These are phyloP conservation scores for Agrocybe chaxingu DNA, from an alignment of 768 basidiomycete genomes.

Conservation along the genomic window DNA sequence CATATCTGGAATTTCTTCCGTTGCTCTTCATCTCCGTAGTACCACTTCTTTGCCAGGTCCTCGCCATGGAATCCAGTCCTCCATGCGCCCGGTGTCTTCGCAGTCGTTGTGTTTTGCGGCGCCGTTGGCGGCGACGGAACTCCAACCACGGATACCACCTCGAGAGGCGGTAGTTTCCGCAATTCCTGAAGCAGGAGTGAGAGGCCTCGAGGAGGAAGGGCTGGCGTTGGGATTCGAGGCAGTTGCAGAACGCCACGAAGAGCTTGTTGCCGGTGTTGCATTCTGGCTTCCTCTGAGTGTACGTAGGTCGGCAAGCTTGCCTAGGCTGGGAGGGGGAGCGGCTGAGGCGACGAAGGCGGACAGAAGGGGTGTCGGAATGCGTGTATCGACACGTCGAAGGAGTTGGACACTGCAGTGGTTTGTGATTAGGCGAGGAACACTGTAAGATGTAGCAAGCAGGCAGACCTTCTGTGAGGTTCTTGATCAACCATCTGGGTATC, in stretches of 20 bases:
- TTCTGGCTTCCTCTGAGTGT: slow-evolving; percentile 14
- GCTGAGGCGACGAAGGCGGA: slow-evolving; percentile 40
- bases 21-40: slow-evolving; percentile 35
- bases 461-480: slow-evolving; percentile 75
- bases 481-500: slow-evolving; percentile 87
- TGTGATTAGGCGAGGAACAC: not conserved
- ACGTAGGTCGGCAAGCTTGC: slow-evolving; percentile 60
- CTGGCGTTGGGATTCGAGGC: not conserved
- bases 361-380: slow-evolving; percentile 70
- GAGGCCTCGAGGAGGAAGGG: slow-evolving; percentile 4
- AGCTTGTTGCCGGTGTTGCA: slow-evolving; percentile 1
- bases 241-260: slow-evolving; percentile 19
- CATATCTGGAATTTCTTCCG: slow-evolving; percentile 33
- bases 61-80: slow-evolving; percentile 29
- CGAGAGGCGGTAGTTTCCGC: slow-evolving; percentile 4
- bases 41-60: slow-evolving; percentile 27
- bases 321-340: slow-evolving; percentile 38
- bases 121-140: slow-evolving; percentile 16
- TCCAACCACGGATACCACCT: slow-evolving; percentile 20
- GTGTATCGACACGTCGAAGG: slow-evolving; percentile 76
- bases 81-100: slow-evolving; percentile 22
- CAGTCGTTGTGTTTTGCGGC: slow-evolving; percentile 6
- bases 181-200: not conserved
- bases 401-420: slow-evolving; percentile 67
- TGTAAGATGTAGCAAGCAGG: slow-evolving; percentile 3